Evolutionary conservation across 176 grass and related monocot genomes (phyloP), one percentile per base, ranked within the genome.

Genomic region (Rhipidocladum racemiflorum): DNA sequence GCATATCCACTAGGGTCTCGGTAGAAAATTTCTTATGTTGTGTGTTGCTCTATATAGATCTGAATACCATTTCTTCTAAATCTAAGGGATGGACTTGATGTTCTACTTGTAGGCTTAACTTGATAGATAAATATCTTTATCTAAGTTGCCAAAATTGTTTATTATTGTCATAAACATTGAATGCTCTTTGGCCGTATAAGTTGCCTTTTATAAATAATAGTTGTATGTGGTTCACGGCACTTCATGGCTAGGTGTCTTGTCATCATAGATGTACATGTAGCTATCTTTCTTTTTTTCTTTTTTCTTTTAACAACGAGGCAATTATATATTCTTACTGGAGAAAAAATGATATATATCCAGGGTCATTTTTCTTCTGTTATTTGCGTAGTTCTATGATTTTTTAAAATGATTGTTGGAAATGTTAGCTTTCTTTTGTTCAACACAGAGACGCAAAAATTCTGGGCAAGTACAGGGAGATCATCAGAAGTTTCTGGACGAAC

Each of bases 401-500:
- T 39, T 16, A 48, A 38, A 53, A 38, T 51, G 5, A 68, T 68
- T 48, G 25, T 54, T 38, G 15, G 51, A 54, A 34, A 70, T 51
- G 51, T 56, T 84, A 66, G 74, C n/a, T 81, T 79, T 29, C 36
- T 51, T 87, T 79, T 78, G 28, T 89, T 80, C 56, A 13, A 55
- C 13, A 61, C 77, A 94, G 92, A 71, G 21, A 70, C 86, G 92
- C n/a, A 72, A 94, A 65, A 69, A 79, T 38, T 75, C 87, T 71
- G 79, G 87, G 2, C 38, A 82, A 65, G 29, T 89, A 53, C 80
- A 32, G 40, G 72, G 29, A 79, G 88, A 88, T 76, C 76, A 88
- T 38, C 83, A 76, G 34, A 89, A 87, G 60, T 7, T 93, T 49
- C 32, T 95, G 54, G 59, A 95, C 46, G 93, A 95, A 82, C 72